Conservation (phyloP, 148 eudicot species). For the Amaranthus palmeri region DNA sequence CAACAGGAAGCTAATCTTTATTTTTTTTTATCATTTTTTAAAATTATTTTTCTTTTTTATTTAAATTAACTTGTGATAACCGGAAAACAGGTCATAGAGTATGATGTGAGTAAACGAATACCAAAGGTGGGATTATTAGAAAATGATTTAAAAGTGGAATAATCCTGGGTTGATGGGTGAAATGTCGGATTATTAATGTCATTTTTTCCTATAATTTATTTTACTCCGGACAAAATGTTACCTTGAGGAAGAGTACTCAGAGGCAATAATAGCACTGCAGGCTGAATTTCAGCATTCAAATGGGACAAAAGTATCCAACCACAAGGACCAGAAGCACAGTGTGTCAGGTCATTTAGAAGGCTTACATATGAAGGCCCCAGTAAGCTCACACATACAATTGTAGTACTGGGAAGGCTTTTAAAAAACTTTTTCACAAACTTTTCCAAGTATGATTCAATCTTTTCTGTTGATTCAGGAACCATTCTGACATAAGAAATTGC, state of each 20-base stretch:
- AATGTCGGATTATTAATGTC: no score
- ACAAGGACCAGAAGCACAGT: slow-evolving; percentile 26
- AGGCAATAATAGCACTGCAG: slow-evolving; percentile 62
- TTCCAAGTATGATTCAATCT: slow-evolving; percentile 38
- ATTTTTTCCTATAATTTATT: no score
- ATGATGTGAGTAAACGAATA: no score
- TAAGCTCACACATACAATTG: slow-evolving; percentile 70
- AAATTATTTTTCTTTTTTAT: no score
- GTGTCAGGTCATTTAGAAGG: slow-evolving; percentile 50
- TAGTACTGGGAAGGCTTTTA: slow-evolving; percentile 52
- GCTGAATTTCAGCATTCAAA: slow-evolving; percentile 57
- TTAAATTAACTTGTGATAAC: no score
- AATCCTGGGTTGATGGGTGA: no score
- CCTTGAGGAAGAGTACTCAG: slow-evolving; percentile 47
- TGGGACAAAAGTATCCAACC: slow-evolving; percentile 74
- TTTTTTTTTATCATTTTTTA: no score
- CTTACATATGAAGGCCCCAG: slow-evolving; percentile 54
- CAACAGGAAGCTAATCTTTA: no score
- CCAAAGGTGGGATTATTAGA: no score
- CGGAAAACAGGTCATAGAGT: no score
- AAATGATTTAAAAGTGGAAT: no score
- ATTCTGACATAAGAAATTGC: slow-evolving; percentile 38
- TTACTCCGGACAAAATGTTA: slow-evolving; percentile 13
- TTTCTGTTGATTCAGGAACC: slow-evolving; percentile 47
- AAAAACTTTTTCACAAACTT: slow-evolving; percentile 54